These are phyloP conservation scores for Quercus glauca DNA, from an alignment of 306 rosid species.

Conservation along the genomic window DNA sequence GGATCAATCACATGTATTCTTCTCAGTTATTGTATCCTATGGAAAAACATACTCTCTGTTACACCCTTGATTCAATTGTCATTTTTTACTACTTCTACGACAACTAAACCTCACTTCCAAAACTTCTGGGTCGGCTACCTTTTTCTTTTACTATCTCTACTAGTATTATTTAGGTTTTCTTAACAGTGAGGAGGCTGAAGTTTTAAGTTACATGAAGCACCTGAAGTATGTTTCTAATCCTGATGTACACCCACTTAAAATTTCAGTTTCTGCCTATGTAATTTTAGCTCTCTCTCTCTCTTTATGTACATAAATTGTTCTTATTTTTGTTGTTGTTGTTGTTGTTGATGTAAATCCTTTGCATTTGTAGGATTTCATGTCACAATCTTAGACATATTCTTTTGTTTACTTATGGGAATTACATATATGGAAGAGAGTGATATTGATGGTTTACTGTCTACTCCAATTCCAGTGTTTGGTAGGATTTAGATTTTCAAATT, in stretches of 20 bases:
- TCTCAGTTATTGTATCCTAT: no score
- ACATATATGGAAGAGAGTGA: not conserved
- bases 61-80: no score
- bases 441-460: not conserved
- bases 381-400: not conserved
- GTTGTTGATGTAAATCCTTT: not conserved
- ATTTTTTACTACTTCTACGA: no score
- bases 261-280: not conserved
- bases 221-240: not conserved
- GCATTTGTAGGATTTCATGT: not conserved
- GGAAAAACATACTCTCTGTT: no score
- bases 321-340: not conserved
- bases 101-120: no score
- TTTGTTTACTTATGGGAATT: not conserved
- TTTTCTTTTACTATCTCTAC: no score
- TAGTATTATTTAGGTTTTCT: no score
- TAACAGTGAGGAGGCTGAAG: no score
- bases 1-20: no score
- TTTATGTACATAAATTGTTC: not conserved
- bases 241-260: not conserved
- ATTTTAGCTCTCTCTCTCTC: not conserved
- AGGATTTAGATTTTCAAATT: not conserved
- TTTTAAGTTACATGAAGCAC: not conserved
- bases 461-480: not conserved
- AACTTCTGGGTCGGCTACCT: no score